Evolutionary conservation across 139 green algal genomes (phyloP).

Genomic region (Coelastrella sp.): DNA sequence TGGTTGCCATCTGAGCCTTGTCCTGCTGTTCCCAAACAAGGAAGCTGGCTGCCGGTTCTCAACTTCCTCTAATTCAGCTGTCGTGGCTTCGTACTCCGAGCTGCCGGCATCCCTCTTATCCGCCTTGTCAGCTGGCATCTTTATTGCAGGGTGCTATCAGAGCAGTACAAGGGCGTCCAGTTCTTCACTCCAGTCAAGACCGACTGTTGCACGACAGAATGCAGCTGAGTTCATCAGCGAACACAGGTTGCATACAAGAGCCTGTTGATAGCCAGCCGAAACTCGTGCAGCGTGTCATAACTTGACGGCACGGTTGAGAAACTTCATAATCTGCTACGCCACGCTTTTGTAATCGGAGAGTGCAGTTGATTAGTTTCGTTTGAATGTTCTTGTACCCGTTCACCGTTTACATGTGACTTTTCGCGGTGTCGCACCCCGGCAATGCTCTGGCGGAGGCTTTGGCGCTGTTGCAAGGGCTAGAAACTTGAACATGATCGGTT

Average conservation of each 20-base stretch:
- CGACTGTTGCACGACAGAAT: background rate
- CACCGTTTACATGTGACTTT: background rate
- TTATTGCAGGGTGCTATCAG: background rate
- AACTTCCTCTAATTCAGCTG: background rate
- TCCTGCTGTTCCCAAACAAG: conserved; percentile 37
- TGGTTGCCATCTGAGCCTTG: conserved; percentile 31
- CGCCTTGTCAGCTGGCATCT: background rate
- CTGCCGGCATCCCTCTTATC: conserved; percentile 6
- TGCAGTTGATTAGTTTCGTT: background rate
- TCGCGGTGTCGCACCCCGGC: background rate
- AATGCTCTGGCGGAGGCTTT: background rate
- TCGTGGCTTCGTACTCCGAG: background rate
- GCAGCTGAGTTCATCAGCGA: background rate
- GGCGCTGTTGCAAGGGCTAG: background rate
- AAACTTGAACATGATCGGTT: background rate
- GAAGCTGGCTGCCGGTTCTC: background rate
- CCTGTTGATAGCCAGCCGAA: background rate
- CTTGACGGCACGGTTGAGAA: background rate
- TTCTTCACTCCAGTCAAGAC: background rate
- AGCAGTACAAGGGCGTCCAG: background rate
- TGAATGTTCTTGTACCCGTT: background rate
- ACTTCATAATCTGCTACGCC: background rate
- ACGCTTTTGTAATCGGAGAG: background rate
- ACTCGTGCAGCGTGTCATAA: background rate
- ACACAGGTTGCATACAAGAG: background rate